These are phyloP conservation scores for Panicum miliaceum DNA, from an alignment of 176 grass and related monocot genomes.

Conservation along the genomic window DNA sequence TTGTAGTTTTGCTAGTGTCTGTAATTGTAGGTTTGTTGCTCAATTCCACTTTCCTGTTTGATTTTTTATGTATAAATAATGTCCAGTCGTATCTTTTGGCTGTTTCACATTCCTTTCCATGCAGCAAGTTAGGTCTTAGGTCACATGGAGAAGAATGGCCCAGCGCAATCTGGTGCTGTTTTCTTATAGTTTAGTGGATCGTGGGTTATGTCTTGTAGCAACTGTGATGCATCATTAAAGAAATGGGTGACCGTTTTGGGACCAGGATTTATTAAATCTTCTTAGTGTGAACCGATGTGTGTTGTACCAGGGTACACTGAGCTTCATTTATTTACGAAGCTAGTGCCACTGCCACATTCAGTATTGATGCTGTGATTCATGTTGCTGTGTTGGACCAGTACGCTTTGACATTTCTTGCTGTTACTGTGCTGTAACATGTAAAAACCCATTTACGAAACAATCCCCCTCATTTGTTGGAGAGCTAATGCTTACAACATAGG, in stretches of 20 bases:
- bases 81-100: conserved; percentile 22
- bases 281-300: conserved; percentile 8
- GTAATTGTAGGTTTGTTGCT: conserved; percentile 22
- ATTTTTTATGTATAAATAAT: conserved; percentile 3
- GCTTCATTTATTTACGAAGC: conserved; percentile 7
- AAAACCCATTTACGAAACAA: background rate
- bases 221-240: background rate
- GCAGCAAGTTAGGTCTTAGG: conserved; percentile 28
- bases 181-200: conserved; percentile 44
- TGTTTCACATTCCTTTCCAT: conserved; percentile 44
- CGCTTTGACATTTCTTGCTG: background rate
- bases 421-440: background rate
- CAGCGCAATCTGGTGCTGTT: conserved; percentile 25
- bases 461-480: background rate
- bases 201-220: background rate
- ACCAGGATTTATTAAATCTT: conserved; percentile 22
- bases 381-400: background rate
- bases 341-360: conserved; percentile 9
- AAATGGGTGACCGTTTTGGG: conserved; percentile 1
- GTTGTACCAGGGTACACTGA: background rate
- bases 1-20: conserved; percentile 42
- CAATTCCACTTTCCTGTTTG: conserved; percentile 33
- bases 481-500: background rate
- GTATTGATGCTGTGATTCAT: background rate
- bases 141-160: conserved; percentile 27